phyloP scores from a whole-genome alignment of 2,329 filamentous ascomycete genomes.

The Monilinia polystroma region DNA sequence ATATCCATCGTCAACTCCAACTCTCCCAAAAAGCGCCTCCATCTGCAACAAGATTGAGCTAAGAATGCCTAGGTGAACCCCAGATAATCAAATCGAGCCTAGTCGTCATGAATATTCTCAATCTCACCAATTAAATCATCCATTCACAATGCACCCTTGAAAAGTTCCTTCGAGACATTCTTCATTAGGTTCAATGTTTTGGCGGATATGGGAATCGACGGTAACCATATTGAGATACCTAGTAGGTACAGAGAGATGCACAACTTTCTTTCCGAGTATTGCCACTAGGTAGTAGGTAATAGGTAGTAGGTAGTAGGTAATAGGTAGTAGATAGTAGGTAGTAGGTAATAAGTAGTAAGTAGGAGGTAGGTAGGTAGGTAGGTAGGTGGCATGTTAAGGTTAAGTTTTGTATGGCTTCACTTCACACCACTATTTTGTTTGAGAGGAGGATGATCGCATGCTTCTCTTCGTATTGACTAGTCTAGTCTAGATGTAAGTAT shows the following conservation, averaged over 20 bases:
- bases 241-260: not conserved
- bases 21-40: conserved; percentile 14
- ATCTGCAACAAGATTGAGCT: conserved; percentile 14
- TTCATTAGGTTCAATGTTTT: not conserved
- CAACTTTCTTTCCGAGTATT: conserved; percentile 1
- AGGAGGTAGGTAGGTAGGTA: no score
- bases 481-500: not conserved
- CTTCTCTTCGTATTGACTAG: conserved; percentile 12
- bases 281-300: no score
- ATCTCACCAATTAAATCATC: not conserved
- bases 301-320: no score
- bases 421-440: not conserved
- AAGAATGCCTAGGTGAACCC: not conserved
- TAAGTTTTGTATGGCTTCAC: not conserved
- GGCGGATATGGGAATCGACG: not conserved
- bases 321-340: no score
- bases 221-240: not conserved
- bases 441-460: not conserved
- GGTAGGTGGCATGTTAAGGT: not conserved
- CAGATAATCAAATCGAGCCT: not conserved
- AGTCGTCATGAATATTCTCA: no score
- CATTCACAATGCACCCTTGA: not conserved
- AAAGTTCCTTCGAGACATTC: not conserved
- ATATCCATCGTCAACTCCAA: not conserved
- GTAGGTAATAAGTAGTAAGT: no score